A percentile compares a stretch with the other conserved stretches of the same genome.
Conservation (phyloP, 2,329 filamentous ascomycete species). For the Neopestalotiopsis clavispora region DNA sequence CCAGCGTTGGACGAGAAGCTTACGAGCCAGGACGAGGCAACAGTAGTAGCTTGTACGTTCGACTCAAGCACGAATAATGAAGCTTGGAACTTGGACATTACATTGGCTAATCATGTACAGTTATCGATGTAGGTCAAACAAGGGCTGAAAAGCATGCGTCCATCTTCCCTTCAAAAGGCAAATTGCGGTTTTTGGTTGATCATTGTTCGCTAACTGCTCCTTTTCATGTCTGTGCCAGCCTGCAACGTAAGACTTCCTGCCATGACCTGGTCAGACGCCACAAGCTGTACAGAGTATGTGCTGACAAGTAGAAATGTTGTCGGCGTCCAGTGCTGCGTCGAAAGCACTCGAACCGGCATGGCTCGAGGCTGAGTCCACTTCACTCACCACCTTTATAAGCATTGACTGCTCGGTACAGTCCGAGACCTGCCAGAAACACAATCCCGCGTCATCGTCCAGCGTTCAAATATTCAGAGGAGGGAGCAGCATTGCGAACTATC, state of each 20-base stretch:
- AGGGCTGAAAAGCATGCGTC: no score
- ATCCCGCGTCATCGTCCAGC: constrained; percentile 17
- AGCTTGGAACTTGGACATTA: not conserved
- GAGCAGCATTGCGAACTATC: constrained; percentile 23
- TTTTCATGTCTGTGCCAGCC: not conserved
- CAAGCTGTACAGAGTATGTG: no score
- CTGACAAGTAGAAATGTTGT: no score
- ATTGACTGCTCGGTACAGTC: constrained; percentile 26
- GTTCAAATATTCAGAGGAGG: constrained; percentile 24
- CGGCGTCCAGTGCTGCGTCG: constrained; percentile 1
- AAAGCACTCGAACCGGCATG: constrained; percentile 28
- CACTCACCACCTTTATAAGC: constrained; percentile 23
- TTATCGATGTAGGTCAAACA: not conserved
- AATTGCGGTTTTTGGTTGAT: no score
- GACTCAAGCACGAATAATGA: not conserved
- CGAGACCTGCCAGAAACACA: constrained; percentile 21
- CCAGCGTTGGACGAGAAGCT: constrained; percentile 3
- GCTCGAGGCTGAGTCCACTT: constrained; percentile 21
- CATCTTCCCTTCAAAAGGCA: no score
- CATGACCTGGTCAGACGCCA: no score
- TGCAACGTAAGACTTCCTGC: not conserved
- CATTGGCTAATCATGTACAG: constrained; percentile 2
- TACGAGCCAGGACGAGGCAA: not conserved
- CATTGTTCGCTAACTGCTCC: no score
- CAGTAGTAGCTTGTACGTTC: constrained; percentile 12